Evolutionary conservation across 1,284 basidiomycete species (phyloP), one percentile per base, ranked within the genome.

Genomic region (Agroathelia rolfsii): DNA sequence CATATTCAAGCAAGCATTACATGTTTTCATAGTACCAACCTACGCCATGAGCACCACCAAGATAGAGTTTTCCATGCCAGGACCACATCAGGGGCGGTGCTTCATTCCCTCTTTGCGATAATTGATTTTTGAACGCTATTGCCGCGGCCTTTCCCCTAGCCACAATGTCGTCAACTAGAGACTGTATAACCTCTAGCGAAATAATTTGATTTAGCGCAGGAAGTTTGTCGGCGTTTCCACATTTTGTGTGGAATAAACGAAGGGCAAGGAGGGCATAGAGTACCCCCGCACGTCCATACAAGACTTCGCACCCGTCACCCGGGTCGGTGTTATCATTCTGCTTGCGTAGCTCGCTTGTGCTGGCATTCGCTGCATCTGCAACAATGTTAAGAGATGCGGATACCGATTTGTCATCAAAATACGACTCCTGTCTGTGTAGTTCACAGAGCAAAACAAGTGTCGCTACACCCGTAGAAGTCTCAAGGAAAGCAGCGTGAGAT

Each of bases 201-300:
- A 49, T 39, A 12, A 61, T 31, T 13, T 32, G 32, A 15, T 24
- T 20, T 3, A 40, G 18, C 9, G 21, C n/a, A 22, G 3, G 19
- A 26, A 12, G 24, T 18, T 5, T 10, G 30, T 8, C 11, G 14
- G 13, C 17, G 32, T 30, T 11, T 24, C 33, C 9, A 20, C 26
- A 30, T 36, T 7, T 37, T 28, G 28, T 30, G 20, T 41, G 28
- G 24, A 45, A 46, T 7, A 35, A 32, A 48, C 62, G 58, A 12
- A 74, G 52, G 16, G 54, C 52, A 0, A 71, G 53, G 12, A 73
- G 50, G 4, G 63, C 60, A 39, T 73, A 72, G 0, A 75, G 55
- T 14, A 73, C 47, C 4, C 72, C 71, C 11, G 69, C 69, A 22
- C 69, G 66, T 1, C 70, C 71, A 42, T 72, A 75, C 4, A 75